A percentile compares a stretch with the other conserved stretches of the same genome.
These are phyloP conservation scores for Quercus bicolor DNA, from an alignment of 306 rosid genomes.

Conservation along the genomic window DNA sequence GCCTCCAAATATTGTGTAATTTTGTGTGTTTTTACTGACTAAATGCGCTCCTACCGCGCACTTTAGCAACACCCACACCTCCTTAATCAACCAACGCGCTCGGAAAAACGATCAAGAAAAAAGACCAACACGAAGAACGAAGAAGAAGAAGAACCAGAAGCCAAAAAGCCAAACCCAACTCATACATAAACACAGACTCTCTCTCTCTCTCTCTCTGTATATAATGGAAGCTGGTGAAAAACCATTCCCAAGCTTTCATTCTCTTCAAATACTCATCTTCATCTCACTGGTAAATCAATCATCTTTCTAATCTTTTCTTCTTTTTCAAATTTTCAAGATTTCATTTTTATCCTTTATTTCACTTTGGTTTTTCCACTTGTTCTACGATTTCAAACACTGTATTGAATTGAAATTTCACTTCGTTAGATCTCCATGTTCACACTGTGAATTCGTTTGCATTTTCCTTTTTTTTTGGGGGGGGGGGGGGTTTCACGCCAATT, in stretches of 20 bases:
- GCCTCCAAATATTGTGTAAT: too few species aligned
- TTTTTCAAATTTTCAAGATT: too few species aligned
- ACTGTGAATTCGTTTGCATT: background rate
- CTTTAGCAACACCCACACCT: too few species aligned
- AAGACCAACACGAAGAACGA: too few species aligned
- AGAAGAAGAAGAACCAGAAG: too few species aligned
- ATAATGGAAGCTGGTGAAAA: background rate
- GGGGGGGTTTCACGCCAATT: background rate
- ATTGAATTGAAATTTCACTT: background rate
- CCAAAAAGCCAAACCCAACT: background rate
- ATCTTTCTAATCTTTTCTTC: background rate
- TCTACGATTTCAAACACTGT: background rate
- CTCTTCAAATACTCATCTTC: conserved; percentile 21
- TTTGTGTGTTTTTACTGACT: too few species aligned
- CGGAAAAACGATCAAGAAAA: too few species aligned
- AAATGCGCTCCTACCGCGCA: too few species aligned
- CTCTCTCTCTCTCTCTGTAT: background rate
- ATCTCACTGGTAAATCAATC: conserved; percentile 40
- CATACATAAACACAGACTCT: background rate
- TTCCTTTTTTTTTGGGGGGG: background rate
- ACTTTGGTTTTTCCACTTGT: background rate
- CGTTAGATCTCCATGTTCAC: too few species aligned
- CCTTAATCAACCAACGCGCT: too few species aligned
- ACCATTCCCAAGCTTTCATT: conserved; percentile 5
- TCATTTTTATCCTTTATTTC: too few species aligned